phyloP scores from a whole-genome alignment of 306 rosid species.

The Acmispon strigosus region DNA sequence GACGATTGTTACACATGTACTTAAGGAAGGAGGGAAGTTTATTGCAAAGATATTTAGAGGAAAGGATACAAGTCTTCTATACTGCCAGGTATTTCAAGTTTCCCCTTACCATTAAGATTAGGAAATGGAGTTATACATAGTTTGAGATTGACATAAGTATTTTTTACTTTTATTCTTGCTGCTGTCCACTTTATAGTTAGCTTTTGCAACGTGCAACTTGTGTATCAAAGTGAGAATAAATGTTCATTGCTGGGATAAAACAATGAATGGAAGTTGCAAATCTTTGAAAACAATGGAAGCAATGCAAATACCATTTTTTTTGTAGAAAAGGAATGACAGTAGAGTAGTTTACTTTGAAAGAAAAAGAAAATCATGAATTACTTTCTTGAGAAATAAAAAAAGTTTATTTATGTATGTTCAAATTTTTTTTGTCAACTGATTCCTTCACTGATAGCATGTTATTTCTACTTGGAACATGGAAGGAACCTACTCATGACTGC shows the following conservation, averaged over 20 bases:
- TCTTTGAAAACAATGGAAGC: slow-evolving; percentile 1
- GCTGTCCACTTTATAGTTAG: not conserved
- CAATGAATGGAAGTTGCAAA: not conserved
- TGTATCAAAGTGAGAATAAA: not conserved
- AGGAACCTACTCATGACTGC: slow-evolving; percentile 14
- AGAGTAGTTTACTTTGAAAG: slow-evolving; percentile 3
- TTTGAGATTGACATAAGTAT: not conserved
- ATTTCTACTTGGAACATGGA: slow-evolving; percentile 14
- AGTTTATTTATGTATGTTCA: not conserved
- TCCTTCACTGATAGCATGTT: not conserved
- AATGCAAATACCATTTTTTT: slow-evolving; percentile 3
- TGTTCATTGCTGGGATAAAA: not conserved
- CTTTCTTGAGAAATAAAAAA: slow-evolving; percentile 11
- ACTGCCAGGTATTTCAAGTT: slow-evolving; percentile 72
- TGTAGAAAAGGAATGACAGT: not conserved
- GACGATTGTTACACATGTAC: slow-evolving; percentile 87
- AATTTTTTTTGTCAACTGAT: slow-evolving; percentile 8
- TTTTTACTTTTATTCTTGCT: not conserved
- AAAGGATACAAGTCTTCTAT: slow-evolving; percentile 88
- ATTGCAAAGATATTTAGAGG: slow-evolving; percentile 97
- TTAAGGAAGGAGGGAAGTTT: slow-evolving; percentile 92
- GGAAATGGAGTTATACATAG: not conserved
- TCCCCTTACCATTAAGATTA: not conserved
- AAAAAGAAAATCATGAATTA: not conserved
- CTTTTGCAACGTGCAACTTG: not conserved